Percentiles rank a stretch among this genome's conserved stretches.
Evolutionary conservation across 1,284 basidiomycete species (phyloP).

Genomic region (Irpex sp.): DNA sequence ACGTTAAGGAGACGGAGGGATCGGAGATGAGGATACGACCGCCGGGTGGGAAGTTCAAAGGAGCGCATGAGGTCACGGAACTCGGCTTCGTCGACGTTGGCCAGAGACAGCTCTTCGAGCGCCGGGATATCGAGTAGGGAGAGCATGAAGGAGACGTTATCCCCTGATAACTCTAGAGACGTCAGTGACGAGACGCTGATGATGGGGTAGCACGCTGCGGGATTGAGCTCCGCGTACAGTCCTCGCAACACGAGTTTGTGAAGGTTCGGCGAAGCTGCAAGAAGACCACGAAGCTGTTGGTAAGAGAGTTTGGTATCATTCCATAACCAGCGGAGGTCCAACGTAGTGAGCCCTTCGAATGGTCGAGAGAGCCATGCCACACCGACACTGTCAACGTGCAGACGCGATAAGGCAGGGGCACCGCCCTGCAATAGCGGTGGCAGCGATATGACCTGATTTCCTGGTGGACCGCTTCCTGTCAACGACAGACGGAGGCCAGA

Average conservation of each 20-base stretch:
- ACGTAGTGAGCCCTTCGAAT: conserved; percentile 15
- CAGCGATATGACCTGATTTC: conserved; percentile 20
- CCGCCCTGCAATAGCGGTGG: conserved; percentile 19
- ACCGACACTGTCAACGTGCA: conserved; percentile 22
- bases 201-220: conserved; percentile 14
- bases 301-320: conserved; percentile 20
- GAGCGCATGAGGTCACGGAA: conserved; percentile 23
- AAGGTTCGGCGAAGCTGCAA: conserved; percentile 19
- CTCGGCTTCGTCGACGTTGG: conserved; percentile 25
- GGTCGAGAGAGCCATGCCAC: conserved; percentile 16
- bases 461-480: conserved; percentile 17
- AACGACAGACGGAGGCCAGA: conserved; percentile 21
- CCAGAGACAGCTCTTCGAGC: conserved; percentile 20
- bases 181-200: conserved; percentile 19
- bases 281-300: conserved; percentile 18
- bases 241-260: conserved; percentile 22
- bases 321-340: conserved; percentile 25
- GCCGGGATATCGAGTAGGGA: conserved; percentile 19
- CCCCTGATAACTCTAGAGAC: conserved; percentile 23
- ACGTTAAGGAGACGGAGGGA: conserved; percentile 20
- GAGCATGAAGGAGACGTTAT: conserved; percentile 22
- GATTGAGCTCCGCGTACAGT: conserved; percentile 21
- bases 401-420: conserved; percentile 17
- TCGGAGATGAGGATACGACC: conserved; percentile 15
- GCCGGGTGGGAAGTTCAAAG: conserved; percentile 11